Percentiles rank a stretch among this genome's conserved stretches.
phyloP scores from a whole-genome alignment of 805 yeast genomes.

The Starmerella potacharoeniae region DNA sequence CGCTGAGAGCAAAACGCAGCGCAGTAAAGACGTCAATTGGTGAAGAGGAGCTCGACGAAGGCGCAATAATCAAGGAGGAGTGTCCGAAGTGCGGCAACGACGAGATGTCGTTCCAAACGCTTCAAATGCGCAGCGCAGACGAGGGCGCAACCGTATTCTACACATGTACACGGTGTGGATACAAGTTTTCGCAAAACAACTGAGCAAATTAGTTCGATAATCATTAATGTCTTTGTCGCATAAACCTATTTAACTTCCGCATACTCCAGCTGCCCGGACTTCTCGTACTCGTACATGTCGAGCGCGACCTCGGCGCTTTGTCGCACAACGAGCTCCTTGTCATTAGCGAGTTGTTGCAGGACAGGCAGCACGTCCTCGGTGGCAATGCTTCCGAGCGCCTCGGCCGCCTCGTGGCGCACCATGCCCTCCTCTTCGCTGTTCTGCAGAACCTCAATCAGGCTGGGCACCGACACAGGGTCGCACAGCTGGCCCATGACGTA shows the following conservation, averaged over 20 bases:
- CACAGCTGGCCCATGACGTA: constrained; percentile 96
- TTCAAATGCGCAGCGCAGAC: constrained; percentile 95
- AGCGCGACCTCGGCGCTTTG: constrained; percentile 95
- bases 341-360: constrained; percentile 64
- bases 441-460: constrained; percentile 69
- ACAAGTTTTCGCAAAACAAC: constrained; percentile 89
- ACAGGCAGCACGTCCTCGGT: constrained; percentile 91
- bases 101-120: constrained; percentile 95
- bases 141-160: constrained; percentile 98
- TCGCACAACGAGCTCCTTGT: constrained; percentile 80
- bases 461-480: constrained; percentile 84
- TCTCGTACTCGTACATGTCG: constrained; percentile 96
- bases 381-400: constrained; percentile 93
- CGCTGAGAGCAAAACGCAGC: constrained; percentile 67
- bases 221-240: constrained; percentile 1
- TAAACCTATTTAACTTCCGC: constrained; percentile 31
- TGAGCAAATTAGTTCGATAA: constrained; percentile 24
- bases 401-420: constrained; percentile 99
- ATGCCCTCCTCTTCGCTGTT: constrained; percentile 80
- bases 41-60: constrained; percentile 74
- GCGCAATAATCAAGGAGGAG: constrained; percentile 92
- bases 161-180: constrained; percentile 87
- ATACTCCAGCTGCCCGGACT: constrained; percentile 69
- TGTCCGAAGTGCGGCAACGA: constrained; percentile 99
- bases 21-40: constrained; percentile 78